Evolutionary conservation across 495 filamentous ascomycete species (phyloP).

Genomic region (Sordaria brevicollis): DNA sequence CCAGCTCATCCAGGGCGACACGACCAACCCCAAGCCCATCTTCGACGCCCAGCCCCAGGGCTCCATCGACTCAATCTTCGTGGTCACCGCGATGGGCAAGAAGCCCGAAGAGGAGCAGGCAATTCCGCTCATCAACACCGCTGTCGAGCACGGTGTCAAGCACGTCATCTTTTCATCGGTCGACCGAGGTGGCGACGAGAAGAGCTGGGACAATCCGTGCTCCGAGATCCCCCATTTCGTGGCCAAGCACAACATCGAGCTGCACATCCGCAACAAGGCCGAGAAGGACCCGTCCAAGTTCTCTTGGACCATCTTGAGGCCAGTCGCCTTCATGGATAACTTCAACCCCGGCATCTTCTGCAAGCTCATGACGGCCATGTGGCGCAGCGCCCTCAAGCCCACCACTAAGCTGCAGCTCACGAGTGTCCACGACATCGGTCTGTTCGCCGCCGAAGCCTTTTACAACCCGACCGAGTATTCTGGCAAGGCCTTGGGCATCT

Average conservation of each 20-base stretch:
- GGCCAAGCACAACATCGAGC: slow-evolving; percentile 55
- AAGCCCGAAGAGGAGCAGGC: slow-evolving; percentile 49
- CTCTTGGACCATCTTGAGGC: slow-evolving; percentile 49
- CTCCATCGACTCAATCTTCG: slow-evolving; percentile 36
- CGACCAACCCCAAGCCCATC: slow-evolving; percentile 38
- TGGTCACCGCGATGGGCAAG: slow-evolving; percentile 35
- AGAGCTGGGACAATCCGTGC: slow-evolving; percentile 38
- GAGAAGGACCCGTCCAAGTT: slow-evolving; percentile 18
- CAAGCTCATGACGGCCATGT: slow-evolving; percentile 48
- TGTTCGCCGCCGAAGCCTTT: slow-evolving; percentile 51
- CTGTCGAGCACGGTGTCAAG: slow-evolving; percentile 32
- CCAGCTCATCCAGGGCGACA: slow-evolving; percentile 48
- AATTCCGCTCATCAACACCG: slow-evolving; percentile 48
- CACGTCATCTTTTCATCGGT: slow-evolving; percentile 59
- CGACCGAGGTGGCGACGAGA: slow-evolving; percentile 51
- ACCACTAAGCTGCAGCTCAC: slow-evolving; percentile 48
- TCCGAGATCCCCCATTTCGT: slow-evolving; percentile 55
- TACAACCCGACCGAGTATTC: slow-evolving; percentile 20
- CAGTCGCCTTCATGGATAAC: slow-evolving; percentile 60
- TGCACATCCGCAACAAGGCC: slow-evolving; percentile 40
- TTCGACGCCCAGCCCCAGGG: slow-evolving; percentile 38
- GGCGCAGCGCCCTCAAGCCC: slow-evolving; percentile 24
- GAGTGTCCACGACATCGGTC: slow-evolving; percentile 51
- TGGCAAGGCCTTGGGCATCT: slow-evolving; percentile 18
- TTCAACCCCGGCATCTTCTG: slow-evolving; percentile 38